Conservation (phyloP, 164 flowering plant species). For the Houttuynia cordata region DNA sequence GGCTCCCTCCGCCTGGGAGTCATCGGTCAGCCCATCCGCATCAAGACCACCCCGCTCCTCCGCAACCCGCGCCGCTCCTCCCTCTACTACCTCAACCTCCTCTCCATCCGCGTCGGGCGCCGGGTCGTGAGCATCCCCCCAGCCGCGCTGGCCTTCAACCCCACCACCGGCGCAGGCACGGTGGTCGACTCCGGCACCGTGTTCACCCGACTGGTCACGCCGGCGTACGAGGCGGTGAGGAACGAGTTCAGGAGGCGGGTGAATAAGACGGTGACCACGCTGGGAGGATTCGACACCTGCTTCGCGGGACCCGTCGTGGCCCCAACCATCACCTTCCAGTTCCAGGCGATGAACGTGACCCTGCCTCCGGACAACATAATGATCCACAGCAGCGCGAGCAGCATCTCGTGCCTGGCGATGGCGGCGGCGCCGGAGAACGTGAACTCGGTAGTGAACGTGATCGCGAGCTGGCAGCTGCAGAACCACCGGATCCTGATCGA, state of each 20-base stretch:
- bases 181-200: slow-evolving; percentile 74
- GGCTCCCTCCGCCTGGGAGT: slow-evolving; percentile 79
- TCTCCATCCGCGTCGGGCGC: slow-evolving; percentile 54
- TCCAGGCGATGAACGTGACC: slow-evolving; percentile 57
- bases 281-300: slow-evolving; percentile 90
- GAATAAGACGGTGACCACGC: slow-evolving; percentile 25
- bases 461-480: slow-evolving; percentile 90
- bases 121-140: slow-evolving; percentile 48
- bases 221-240: slow-evolving; percentile 55
- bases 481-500: slow-evolving; percentile 74
- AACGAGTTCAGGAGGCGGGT: slow-evolving; percentile 47
- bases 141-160: slow-evolving; percentile 51
- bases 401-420: slow-evolving; percentile 63
- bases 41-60: slow-evolving; percentile 66
- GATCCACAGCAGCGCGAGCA: slow-evolving; percentile 58
- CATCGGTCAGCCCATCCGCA: slow-evolving; percentile 52
- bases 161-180: slow-evolving; percentile 83
- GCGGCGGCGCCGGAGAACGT: slow-evolving; percentile 65
- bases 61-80: slow-evolving; percentile 73
- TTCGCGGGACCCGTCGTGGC: slow-evolving; percentile 34
- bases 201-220: slow-evolving; percentile 35
- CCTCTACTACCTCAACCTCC: slow-evolving; percentile 65
- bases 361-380: slow-evolving; percentile 50
- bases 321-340: slow-evolving; percentile 54
- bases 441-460: slow-evolving; percentile 82